Evolutionary conservation across 2,329 filamentous ascomycete species (phyloP), one percentile per base, ranked within the genome.

Genomic region (Phaeosphaeria sp.): DNA sequence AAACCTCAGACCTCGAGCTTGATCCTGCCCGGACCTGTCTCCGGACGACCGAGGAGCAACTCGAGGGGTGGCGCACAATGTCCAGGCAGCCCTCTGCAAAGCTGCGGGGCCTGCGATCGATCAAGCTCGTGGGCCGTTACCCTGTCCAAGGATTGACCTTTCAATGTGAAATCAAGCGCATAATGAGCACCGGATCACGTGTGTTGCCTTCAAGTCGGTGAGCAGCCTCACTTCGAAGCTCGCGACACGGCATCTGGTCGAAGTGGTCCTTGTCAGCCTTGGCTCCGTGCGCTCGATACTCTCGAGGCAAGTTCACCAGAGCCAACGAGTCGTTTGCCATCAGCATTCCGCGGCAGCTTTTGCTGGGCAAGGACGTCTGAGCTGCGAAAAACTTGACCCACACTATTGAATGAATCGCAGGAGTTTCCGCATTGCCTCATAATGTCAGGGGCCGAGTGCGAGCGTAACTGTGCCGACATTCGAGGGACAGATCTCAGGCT

Each of bases 201-300:
- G 51, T 15, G 50, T 63, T 57, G 64, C 63, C 58, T 48, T 60
- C 59, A 60, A 69, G 64, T 65, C 66, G 61, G 61, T 65, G 61
- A 59, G 56, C 52, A 64, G 66, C 59, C 55, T 63, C 58, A 64
- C 45, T 64, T n/a, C n/a, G n/a, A n/a, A n/a, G n/a, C n/a, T 49
- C 53, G 53, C 49, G 53, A 65, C 54, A 57, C 25, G 55, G 59
- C 51, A 45, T 51, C 53, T 49, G 21, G 22, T 49, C 46, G 55
- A 39, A 42, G 40, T 52, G 46, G 51, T 49, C 39, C 39, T 22
- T 44, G 49, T 40, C 39, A 48, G 20, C 45, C 46, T 53, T 54
- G 42, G 47, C 56, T 48, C 55, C 52, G 49, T 42, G 51, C 51
- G 17, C 47, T 45, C 44, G n/a, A 48, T 13, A 36, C 30, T 36